These are phyloP conservation scores for Starmerella davenportii DNA, from an alignment of 805 yeast genomes.

Conservation along the genomic window DNA sequence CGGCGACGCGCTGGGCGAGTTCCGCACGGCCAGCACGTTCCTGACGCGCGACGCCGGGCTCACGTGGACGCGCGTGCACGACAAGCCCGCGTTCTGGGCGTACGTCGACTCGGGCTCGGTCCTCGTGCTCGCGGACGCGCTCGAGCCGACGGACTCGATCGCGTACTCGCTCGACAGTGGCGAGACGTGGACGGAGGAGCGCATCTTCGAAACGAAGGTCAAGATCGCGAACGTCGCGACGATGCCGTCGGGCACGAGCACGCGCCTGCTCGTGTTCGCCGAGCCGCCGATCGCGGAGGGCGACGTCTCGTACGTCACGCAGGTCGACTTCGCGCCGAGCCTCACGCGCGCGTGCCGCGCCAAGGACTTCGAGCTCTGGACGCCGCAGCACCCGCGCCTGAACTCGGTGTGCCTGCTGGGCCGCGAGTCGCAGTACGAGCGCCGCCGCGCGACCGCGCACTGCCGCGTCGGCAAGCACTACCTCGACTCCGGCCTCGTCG, in stretches of 20 bases:
- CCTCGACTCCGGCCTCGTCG: conserved; percentile 29
- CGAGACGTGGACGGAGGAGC: conserved; percentile 46
- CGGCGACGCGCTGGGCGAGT: conserved; percentile 39
- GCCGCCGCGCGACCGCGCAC: conserved; percentile 39
- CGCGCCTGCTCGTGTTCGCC: conserved; percentile 54
- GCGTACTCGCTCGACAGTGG: conserved; percentile 68
- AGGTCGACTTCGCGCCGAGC: conserved; percentile 40
- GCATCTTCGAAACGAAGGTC: conserved; percentile 42
- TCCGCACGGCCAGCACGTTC: conserved; percentile 46
- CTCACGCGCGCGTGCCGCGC: conserved; percentile 39
- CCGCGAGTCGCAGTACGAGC: conserved; percentile 41
- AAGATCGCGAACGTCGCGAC: conserved; percentile 60
- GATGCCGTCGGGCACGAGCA: conserved; percentile 77
- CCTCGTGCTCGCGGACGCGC: conserved; percentile 48
- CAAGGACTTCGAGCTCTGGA: conserved; percentile 49
- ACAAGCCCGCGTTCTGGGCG: conserved; percentile 80
- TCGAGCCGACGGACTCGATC: conserved; percentile 39
- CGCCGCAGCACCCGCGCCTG: conserved; percentile 39
- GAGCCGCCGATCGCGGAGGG: conserved; percentile 30
- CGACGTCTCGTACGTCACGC: conserved; percentile 30
- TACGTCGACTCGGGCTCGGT: conserved; percentile 90
- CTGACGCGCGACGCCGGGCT: conserved; percentile 81
- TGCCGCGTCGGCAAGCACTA: conserved; percentile 34
- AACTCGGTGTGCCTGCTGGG: conserved; percentile 43
- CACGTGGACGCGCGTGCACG: conserved; percentile 63